Evolutionary conservation across 2,329 filamentous ascomycete genomes (phyloP).

Genomic region (Colletotrichum chlorophyti): DNA sequence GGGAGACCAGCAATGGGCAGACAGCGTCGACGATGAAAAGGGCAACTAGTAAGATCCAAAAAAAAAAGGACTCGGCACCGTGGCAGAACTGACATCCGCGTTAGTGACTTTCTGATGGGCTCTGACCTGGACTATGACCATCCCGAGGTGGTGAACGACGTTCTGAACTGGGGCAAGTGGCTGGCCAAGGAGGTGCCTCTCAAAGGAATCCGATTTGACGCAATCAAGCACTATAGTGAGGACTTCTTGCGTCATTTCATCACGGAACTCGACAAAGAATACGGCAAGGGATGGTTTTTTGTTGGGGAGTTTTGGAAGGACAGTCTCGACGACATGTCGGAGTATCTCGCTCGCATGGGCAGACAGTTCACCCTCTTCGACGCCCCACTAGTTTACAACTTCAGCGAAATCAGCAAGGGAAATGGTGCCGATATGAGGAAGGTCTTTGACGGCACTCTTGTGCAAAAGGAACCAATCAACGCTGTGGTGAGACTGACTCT

Average conservation of each 20-base stretch:
- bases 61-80: too few species aligned
- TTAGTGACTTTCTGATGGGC: conserved; percentile 75
- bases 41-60: conserved; percentile 62
- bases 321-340: conserved; percentile 40
- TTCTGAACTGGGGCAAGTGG: conserved; percentile 74
- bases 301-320: conserved; percentile 49
- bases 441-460: conserved; percentile 68
- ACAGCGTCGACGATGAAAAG: conserved; percentile 61
- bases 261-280: conserved; percentile 55
- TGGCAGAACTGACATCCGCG: conserved; percentile 57
- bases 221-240: conserved; percentile 74
- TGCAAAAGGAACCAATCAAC: conserved; percentile 45
- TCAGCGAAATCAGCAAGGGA: conserved; percentile 64
- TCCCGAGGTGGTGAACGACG: conserved; percentile 67
- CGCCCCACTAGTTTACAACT: conserved; percentile 72
- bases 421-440: conserved; percentile 66
- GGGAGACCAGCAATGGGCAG: conserved; percentile 67
- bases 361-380: conserved; percentile 70
- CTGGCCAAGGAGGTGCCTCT: conserved; percentile 66
- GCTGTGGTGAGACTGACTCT: conserved; percentile 38
- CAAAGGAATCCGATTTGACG: conserved; percentile 73
- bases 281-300: conserved; percentile 45
- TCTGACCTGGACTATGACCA: conserved; percentile 72
- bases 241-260: conserved; percentile 73
- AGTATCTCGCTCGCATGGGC: conserved; percentile 51